Percentiles rank a stretch among this genome's conserved stretches.
Evolutionary conservation across 106 monocot species (phyloP).

Genomic region (Allium sativum): DNA sequence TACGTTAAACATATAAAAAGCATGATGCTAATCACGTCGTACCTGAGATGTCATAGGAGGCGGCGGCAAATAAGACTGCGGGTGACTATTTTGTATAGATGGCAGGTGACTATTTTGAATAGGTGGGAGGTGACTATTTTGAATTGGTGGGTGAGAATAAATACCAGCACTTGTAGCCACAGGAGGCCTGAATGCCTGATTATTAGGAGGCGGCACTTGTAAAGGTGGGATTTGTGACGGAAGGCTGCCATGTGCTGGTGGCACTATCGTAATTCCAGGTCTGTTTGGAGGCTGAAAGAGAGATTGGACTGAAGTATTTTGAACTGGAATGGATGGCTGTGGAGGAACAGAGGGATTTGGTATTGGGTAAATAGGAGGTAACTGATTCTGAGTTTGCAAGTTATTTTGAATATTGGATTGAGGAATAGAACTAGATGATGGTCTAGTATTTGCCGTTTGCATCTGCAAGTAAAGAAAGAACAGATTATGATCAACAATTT

Average conservation of each 20-base stretch:
- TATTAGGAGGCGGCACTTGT: conserved; percentile 25
- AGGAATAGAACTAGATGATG: conserved; percentile 15
- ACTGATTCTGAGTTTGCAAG: conserved; percentile 18
- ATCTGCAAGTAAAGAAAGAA: conserved; percentile 33
- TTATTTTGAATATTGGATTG: conserved; percentile 18
- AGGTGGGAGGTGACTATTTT: conserved; percentile 1
- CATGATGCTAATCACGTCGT: not conserved
- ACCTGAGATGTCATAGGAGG: conserved; percentile 37
- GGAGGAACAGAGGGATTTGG: conserved; percentile 20
- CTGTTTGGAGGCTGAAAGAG: conserved; percentile 15
- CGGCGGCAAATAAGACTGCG: conserved; percentile 16
- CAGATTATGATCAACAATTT: not conserved
- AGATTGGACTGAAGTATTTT: conserved; percentile 24
- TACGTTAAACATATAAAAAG: no score
- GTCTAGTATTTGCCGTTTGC: conserved; percentile 49
- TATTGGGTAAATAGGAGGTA: conserved; percentile 19
- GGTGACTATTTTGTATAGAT: conserved; percentile 15
- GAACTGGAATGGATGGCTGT: conserved; percentile 16
- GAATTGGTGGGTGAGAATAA: conserved; percentile 18
- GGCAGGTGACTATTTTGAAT: not conserved
- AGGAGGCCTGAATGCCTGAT: conserved; percentile 30
- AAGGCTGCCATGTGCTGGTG: conserved; percentile 15
- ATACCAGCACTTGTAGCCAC: conserved; percentile 12
- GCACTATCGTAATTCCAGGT: conserved; percentile 10
- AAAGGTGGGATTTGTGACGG: conserved; percentile 14